Evolutionary conservation across 768 basidiomycete species (phyloP), one percentile per base, ranked within the genome.

Genomic region (Mycena galopus): DNA sequence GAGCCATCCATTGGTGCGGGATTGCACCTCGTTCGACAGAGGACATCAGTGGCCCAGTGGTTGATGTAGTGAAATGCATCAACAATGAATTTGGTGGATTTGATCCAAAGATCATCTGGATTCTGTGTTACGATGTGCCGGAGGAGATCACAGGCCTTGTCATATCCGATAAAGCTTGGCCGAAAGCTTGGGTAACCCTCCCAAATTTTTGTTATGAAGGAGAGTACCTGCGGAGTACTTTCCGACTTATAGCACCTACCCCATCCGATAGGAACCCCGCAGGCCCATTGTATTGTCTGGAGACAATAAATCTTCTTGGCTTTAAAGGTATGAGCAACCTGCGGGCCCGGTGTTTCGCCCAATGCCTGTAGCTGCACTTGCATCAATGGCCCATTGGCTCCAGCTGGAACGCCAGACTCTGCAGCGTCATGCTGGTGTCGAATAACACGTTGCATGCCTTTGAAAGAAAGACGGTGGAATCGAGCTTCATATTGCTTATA

Each of bases 201-300:
- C 74, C 74, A 76, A 11, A 61, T 42, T 10, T 58, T 47, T 37
- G 75, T 42, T 3, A 71, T 25, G 25, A 67, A 30, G 2, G 6
- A 1, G 19, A 75, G 64, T 1, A 75, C 76, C 56, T 75, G 75
- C 5, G 76, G 51, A 11, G 67, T 23, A 23, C 75, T 69, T 42
- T 77, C 75, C 0, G 66, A 65, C 29, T 55, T 50, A 64, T 77
- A 77, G 37, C 72, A 75, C 44, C 70, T 77, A 4, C 66, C 75
- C 75, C 75, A 77, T 2, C 62, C 76, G 32, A 77, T 66, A 6
- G 75, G 75, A 14, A 16, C 17, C 2, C 75, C 73, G 50, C 75
- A 76, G 2, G 75, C 74, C 75, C 76, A 77, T 58, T 77, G 76
- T 2, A 73, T 56, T 0, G 76, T 77, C 47, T 77, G 65, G 3